Percentiles rank a stretch among this genome's conserved stretches.
These are phyloP conservation scores for Megacollybia marginata DNA, from an alignment of 768 basidiomycete species.

Conservation along the genomic window DNA sequence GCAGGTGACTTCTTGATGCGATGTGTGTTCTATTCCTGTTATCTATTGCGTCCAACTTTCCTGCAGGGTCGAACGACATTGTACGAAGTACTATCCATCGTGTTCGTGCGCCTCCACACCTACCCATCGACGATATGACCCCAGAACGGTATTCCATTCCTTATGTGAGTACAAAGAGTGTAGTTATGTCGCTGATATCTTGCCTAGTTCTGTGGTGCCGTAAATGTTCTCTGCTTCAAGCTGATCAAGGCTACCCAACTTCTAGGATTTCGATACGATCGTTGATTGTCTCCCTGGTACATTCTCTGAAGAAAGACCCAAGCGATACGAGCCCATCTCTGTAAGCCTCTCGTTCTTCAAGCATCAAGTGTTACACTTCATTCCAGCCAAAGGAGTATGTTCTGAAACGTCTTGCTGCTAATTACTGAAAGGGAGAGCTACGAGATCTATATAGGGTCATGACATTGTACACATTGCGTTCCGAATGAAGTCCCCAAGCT, in stretches of 20 bases:
- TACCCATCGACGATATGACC: conserved; percentile 25
- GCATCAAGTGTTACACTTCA: neutral
- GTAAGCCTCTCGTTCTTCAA: conserved; percentile 14
- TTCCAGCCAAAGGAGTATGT: conserved; percentile 28
- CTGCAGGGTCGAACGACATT: conserved; percentile 35
- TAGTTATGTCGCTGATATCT: neutral
- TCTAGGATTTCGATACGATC: conserved; percentile 30
- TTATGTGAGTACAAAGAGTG: conserved; percentile 32
- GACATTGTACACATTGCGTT: no score
- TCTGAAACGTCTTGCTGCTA: conserved; percentile 28
- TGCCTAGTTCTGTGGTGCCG: conserved; percentile 24
- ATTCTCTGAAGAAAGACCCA: conserved; percentile 35
- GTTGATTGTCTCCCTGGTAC: conserved; percentile 48
- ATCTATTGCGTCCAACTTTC: neutral
- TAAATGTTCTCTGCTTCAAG: conserved; percentile 9
- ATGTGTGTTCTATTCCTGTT: conserved; percentile 21
- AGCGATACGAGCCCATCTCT: conserved; percentile 41
- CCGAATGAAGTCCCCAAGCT: no score
- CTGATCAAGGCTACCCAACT: conserved; percentile 11
- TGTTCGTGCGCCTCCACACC: conserved; percentile 32
- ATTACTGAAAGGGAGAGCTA: conserved; percentile 15
- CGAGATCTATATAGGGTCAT: neutral
- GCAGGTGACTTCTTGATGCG: conserved; percentile 45
- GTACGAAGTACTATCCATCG: conserved; percentile 48
- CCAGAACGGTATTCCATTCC: conserved; percentile 57